Conservation (phyloP, 1,284 basidiomycete genomes). For the Kwoniella shivajii region DNA sequence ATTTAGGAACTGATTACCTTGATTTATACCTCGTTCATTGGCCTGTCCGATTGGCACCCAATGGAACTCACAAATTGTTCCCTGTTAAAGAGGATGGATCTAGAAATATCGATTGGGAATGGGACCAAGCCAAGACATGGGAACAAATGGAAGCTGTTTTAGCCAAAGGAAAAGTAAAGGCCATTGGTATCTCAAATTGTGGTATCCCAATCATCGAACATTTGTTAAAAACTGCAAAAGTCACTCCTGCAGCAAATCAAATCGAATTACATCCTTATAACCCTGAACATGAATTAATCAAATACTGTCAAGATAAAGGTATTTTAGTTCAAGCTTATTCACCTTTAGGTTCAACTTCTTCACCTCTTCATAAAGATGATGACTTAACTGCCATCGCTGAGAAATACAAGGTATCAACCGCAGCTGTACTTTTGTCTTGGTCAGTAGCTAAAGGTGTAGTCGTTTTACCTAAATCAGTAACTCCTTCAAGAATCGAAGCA, state of each 20-base stretch:
- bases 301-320: conserved; percentile 67
- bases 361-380: conserved; percentile 58
- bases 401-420: conserved; percentile 63
- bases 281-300: conserved; percentile 70
- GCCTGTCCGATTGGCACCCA: conserved; percentile 73
- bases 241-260: conserved; percentile 69
- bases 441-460: conserved; percentile 59
- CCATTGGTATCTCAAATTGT: conserved; percentile 65
- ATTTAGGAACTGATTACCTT: conserved; percentile 74
- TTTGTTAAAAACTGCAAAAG: conserved; percentile 59
- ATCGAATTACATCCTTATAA: conserved; percentile 70
- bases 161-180: conserved; percentile 69
- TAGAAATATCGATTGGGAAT: conserved; percentile 67
- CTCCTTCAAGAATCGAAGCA: conserved; percentile 60
- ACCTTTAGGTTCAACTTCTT: conserved; percentile 72
- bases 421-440: conserved; percentile 56
- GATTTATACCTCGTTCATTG: conserved; percentile 85
- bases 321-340: conserved; percentile 81
- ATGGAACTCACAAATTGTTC: conserved; percentile 61
- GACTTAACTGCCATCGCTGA: conserved; percentile 65
- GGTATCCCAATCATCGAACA: conserved; percentile 56
- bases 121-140: conserved; percentile 75
- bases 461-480: conserved; percentile 76
- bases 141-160: conserved; percentile 74
- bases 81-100: conserved; percentile 69